Conservation (phyloP, 164 flowering plant species). For the Nelumbo lutea region DNA sequence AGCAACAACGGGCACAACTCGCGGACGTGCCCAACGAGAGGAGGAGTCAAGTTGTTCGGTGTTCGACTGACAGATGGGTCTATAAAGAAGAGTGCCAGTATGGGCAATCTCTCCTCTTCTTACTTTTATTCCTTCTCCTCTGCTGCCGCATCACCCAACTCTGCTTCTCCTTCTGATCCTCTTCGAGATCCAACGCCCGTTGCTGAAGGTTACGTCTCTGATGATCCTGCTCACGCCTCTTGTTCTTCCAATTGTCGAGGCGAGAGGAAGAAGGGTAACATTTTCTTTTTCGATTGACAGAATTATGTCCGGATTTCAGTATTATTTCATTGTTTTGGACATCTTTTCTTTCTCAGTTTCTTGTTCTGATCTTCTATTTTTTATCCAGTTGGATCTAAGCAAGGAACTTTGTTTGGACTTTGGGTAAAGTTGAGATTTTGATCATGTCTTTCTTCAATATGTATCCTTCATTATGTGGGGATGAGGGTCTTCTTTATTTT, state of each 20-base stretch:
- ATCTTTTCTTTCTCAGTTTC: too few species aligned
- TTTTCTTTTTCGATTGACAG: not conserved
- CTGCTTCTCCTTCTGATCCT: constrained; percentile 47
- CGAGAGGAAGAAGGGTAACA: constrained; percentile 74
- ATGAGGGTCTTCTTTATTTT: too few species aligned
- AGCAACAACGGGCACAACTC: constrained; percentile 91
- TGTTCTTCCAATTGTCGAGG: constrained; percentile 54
- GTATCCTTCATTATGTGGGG: too few species aligned
- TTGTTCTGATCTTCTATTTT: too few species aligned
- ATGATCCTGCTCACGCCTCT: constrained; percentile 63
- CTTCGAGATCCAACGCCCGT: constrained; percentile 23
- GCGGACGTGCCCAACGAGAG: constrained; percentile 70
- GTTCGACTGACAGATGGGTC: constrained; percentile 80
- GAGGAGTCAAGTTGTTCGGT: constrained; percentile 76
- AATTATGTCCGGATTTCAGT: too few species aligned
- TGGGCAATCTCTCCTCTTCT: constrained; percentile 66
- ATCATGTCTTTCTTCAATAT: too few species aligned
- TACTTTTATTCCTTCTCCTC: constrained; percentile 46
- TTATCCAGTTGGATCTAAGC: too few species aligned
- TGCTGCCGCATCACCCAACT: constrained; percentile 42
- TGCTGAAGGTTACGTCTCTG: constrained; percentile 69
- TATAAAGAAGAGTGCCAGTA: constrained; percentile 90
- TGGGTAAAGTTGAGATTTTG: too few species aligned
- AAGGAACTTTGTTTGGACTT: too few species aligned
- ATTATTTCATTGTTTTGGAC: too few species aligned